phyloP scores from a whole-genome alignment of 768 basidiomycete genomes.

The Tylopilus balloui region DNA sequence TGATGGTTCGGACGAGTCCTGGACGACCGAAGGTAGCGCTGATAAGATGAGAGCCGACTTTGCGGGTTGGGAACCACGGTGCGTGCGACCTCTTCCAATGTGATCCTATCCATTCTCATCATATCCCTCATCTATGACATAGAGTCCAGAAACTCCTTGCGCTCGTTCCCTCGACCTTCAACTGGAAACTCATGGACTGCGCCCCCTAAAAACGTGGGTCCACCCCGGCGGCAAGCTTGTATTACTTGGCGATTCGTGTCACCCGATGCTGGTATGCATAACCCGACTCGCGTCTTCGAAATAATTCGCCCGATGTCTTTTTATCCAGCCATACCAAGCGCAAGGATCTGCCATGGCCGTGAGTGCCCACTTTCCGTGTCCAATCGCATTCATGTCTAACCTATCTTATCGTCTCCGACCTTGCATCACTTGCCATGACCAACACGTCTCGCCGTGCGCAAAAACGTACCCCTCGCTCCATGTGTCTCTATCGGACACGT shows the following conservation, averaged over 20 bases:
- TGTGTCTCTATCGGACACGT: background rate
- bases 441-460: background rate
- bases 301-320: background rate
- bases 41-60: conserved; percentile 47
- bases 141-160: conserved; percentile 44
- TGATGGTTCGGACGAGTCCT: conserved; percentile 39
- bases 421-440: background rate
- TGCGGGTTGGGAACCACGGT: conserved; percentile 48
- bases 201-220: conserved; percentile 44
- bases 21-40: conserved; percentile 38
- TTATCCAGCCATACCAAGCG: conserved; percentile 43
- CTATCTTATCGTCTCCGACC: background rate
- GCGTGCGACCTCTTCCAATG: conserved; percentile 7
- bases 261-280: conserved; percentile 45
- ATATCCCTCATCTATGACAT: too few species aligned
- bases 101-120: conserved; percentile 2
- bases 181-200: conserved; percentile 48
- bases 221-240: conserved; percentile 40
- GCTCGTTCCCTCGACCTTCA: conserved; percentile 41
- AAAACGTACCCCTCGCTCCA: background rate
- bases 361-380: conserved; percentile 10
- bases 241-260: conserved; percentile 53
- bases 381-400: background rate
- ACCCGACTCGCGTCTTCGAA: background rate
- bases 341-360: conserved; percentile 56